phyloP scores from a whole-genome alignment of 1,284 basidiomycete species.

The Apiotrichum gamsii region DNA sequence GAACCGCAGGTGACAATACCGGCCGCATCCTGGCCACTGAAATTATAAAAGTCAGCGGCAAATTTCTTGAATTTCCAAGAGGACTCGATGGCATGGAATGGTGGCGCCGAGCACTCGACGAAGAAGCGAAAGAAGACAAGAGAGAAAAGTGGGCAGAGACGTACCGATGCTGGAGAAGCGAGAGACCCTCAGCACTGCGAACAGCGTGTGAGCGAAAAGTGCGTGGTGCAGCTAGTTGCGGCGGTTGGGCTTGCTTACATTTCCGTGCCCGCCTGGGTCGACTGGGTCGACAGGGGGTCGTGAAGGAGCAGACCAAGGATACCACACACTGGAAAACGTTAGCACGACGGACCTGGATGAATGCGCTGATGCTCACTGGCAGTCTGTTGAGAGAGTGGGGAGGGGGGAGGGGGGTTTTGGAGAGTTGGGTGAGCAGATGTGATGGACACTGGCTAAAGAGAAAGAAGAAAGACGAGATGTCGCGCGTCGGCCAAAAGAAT shows the following conservation, averaged over 20 bases:
- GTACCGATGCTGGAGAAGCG: slow-evolving; percentile 77
- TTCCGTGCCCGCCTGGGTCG: slow-evolving; percentile 61
- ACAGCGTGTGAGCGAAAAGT: slow-evolving; percentile 1
- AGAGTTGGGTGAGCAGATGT: too few species aligned
- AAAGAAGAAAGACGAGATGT: background rate
- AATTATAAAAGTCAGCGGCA: slow-evolving; percentile 2
- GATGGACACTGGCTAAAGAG: background rate
- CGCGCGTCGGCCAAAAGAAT: too few species aligned
- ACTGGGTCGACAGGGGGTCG: slow-evolving; percentile 61
- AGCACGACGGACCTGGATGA: background rate
- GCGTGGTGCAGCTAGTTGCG: background rate
- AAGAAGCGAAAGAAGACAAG: too few species aligned
- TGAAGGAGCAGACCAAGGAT: slow-evolving; percentile 78
- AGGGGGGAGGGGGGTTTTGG: background rate
- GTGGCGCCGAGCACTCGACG: too few species aligned
- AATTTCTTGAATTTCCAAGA: background rate
- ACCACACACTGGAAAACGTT: slow-evolving; percentile 60
- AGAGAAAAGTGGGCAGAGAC: slow-evolving; percentile 3
- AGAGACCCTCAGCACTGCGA: slow-evolving; percentile 66
- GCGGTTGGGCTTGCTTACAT: slow-evolving; percentile 47
- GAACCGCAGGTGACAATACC: slow-evolving; percentile 95
- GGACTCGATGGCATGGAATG: too few species aligned
- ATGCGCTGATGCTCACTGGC: slow-evolving; percentile 3
- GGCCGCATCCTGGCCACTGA: slow-evolving; percentile 87
- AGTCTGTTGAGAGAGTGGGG: too few species aligned